Evolutionary conservation across 768 basidiomycete species (phyloP).

Genomic region (Phylloporus arenicola): DNA sequence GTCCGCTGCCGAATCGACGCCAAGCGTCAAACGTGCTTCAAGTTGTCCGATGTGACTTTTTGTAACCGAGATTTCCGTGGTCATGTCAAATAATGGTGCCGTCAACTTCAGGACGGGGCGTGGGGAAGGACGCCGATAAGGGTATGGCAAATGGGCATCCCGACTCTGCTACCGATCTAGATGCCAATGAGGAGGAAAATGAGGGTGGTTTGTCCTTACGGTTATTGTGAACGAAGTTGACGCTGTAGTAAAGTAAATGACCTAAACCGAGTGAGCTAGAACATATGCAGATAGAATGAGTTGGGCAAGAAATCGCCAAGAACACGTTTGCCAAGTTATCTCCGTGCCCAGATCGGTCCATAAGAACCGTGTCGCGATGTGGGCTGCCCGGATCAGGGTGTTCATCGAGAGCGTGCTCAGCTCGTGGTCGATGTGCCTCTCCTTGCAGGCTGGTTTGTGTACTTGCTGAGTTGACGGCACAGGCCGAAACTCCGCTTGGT

Average conservation of each 20-base stretch:
- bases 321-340: background rate
- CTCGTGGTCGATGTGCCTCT: too few species aligned
- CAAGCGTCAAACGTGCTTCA: too few species aligned
- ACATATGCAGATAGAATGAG: background rate
- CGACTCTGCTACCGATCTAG: too few species aligned
- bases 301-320: background rate
- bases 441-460: too few species aligned
- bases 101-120: too few species aligned
- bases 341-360: background rate
- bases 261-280: background rate
- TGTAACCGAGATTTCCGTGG: background rate
- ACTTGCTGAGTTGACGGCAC: conserved; percentile 16
- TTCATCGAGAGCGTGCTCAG: background rate
- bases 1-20: background rate
- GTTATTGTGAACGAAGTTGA: too few species aligned
- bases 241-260: background rate
- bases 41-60: too few species aligned
- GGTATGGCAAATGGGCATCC: too few species aligned
- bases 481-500: conserved; percentile 34
- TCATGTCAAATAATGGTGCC: background rate
- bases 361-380: background rate
- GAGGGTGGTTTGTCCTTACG: too few species aligned
- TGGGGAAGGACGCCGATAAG: too few species aligned
- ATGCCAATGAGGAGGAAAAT: too few species aligned
- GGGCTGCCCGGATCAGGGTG: too few species aligned